Base-by-base conservation (phyloP, 2,329 filamentous ascomycete species). In the Trichocomaceae sp. region DNA sequence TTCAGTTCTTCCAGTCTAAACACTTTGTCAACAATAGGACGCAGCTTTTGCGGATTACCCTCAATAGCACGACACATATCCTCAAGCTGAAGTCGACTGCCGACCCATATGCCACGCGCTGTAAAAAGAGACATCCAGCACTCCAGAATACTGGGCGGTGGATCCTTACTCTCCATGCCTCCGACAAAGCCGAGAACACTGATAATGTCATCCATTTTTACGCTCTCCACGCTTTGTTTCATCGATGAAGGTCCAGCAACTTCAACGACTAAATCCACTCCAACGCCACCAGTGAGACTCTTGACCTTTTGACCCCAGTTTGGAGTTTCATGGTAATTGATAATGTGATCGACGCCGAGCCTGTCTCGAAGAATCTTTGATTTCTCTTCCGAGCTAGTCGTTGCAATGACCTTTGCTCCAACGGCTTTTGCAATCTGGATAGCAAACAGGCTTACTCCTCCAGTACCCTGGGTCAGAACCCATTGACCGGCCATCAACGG, bases 341-440 rank as follows among this genome's bases (percentile, higher is more conserved):
- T 71, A 0, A 58, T 60, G 49, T 73, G 57, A 45, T 73, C 68
- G 0, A 68, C 72, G 8, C 74, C 72, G 8, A 77, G 69, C 58
- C 78, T 77, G 66, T 78, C 78, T 15, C 12, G 9, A 12, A 83
- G 71, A 23, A 65, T 64, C 26, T 77, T 71, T 3, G 68, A 75
- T 65, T 84, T 84, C 2, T 69, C 68, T 0, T 67, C 62, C 0
- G 75, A 77, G 1, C 77, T 80, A 0, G 80, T 83, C 0, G 81
- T 83, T 0, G 81, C 78, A 53, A 84, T 81, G 50, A 84, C 79
- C 6, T 66, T 74, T 0, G 80, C 81, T 26, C 80, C 81, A 0
- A 75, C 75, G 0, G 79, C 78, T 56, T 67, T 62, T 39, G 72
- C 72, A 48, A 75, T 62, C 53, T 53, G 75, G 1, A 81, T 58